phyloP scores from a whole-genome alignment of 495 filamentous ascomycete genomes.

The Penicillium macrosclerotiorum region DNA sequence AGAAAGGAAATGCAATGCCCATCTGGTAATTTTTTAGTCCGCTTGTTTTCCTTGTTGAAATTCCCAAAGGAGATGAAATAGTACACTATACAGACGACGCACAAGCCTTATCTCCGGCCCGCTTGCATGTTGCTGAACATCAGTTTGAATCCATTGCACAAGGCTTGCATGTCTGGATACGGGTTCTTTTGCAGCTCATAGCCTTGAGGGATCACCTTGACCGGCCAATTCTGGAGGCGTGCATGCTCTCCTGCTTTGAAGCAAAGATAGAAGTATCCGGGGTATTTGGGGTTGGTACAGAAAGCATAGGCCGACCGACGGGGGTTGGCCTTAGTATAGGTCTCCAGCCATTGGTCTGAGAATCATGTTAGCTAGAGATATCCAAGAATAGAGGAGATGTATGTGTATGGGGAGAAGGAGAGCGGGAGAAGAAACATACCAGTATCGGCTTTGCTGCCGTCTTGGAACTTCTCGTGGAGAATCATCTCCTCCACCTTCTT shows the following conservation, averaged over 20 bases:
- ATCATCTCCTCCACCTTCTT: constrained; percentile 97
- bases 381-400: too few species aligned
- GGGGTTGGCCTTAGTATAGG: constrained; percentile 94
- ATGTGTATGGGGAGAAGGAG: constrained; percentile 17
- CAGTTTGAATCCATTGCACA: constrained; percentile 85
- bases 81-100: constrained; percentile 27
- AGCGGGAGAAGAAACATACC: constrained; percentile 57
- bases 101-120: constrained; percentile 21
- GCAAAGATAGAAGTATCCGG: constrained; percentile 92
- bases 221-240: constrained; percentile 72
- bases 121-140: constrained; percentile 57
- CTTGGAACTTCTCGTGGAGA: constrained; percentile 86
- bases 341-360: constrained; percentile 93
- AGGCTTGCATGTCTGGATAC: constrained; percentile 89
- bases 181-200: constrained; percentile 82
- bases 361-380: too few species aligned
- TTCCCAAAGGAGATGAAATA: constrained; percentile 13
- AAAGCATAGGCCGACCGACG: constrained; percentile 91
- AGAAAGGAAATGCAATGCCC: constrained; percentile 25
- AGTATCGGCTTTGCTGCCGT: constrained; percentile 72
- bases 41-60: constrained; percentile 10
- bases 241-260: constrained; percentile 86
- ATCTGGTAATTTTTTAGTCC: constrained; percentile 11
- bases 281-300: constrained; percentile 86
- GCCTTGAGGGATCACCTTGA: constrained; percentile 85